These are phyloP conservation scores for Scedosporium apiospermum DNA, from an alignment of 2,329 filamentous ascomycete genomes.

Conservation along the genomic window DNA sequence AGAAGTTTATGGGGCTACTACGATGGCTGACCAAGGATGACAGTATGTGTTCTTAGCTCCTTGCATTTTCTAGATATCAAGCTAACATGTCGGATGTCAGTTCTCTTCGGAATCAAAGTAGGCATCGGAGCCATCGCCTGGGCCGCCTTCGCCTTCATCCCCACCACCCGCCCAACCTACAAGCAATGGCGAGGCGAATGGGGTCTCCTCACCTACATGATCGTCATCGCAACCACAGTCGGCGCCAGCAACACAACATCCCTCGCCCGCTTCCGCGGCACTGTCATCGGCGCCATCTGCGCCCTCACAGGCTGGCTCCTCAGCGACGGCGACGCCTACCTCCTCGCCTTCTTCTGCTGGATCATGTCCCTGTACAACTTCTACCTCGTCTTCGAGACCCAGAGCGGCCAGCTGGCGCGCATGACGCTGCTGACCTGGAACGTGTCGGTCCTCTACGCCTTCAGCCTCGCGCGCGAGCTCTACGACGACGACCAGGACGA, in stretches of 20 bases:
- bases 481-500: slow-evolving; percentile 75
- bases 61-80: not conserved
- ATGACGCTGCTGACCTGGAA: slow-evolving; percentile 97
- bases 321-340: slow-evolving; percentile 61
- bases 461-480: slow-evolving; percentile 74
- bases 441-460: slow-evolving; percentile 86
- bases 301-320: slow-evolving; percentile 72
- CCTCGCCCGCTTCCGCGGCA: slow-evolving; percentile 76
- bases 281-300: slow-evolving; percentile 66
- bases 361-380: slow-evolving; percentile 75
- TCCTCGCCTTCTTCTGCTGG: slow-evolving; percentile 75
- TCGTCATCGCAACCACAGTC: slow-evolving; percentile 96
- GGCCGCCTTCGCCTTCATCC: slow-evolving; percentile 80
- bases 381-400: slow-evolving; percentile 76
- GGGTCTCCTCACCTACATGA: slow-evolving; percentile 94
- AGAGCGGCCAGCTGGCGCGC: slow-evolving; percentile 81
- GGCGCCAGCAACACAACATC: slow-evolving; percentile 93
- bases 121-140: slow-evolving; percentile 83
- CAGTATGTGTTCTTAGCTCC: slow-evolving; percentile 21
- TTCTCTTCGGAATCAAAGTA: slow-evolving; percentile 82
- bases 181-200: slow-evolving; percentile 89
- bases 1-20: slow-evolving; percentile 32
- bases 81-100: slow-evolving; percentile 13
- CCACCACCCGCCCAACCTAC: slow-evolving; percentile 69
- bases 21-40: slow-evolving; percentile 45